Evolutionary conservation across 2,329 filamentous ascomycete genomes (phyloP).

Genomic region (Graphiopsis chlorocephala): DNA sequence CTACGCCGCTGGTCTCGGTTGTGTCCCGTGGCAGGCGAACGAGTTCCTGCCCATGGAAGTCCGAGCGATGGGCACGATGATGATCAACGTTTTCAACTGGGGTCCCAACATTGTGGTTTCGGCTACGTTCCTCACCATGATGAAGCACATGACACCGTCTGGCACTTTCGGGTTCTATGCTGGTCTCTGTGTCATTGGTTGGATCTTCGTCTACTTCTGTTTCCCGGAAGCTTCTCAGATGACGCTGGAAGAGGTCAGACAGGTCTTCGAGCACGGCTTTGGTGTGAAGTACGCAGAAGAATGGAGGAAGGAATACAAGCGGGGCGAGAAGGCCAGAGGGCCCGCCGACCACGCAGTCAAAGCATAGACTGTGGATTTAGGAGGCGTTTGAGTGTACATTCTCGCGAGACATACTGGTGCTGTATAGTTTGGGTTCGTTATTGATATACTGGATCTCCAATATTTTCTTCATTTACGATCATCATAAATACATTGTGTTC

Average conservation of each 20-base stretch:
- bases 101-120: constrained; percentile 81
- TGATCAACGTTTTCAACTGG: constrained; percentile 84
- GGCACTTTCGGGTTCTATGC: constrained; percentile 84
- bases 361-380: neutral
- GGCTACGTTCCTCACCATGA: constrained; percentile 82
- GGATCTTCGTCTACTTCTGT: constrained; percentile 39
- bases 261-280: constrained; percentile 7
- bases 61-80: constrained; percentile 67
- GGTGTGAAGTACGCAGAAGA: constrained; percentile 7
- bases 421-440: neutral
- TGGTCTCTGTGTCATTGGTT: constrained; percentile 65
- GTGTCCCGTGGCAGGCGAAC: constrained; percentile 94
- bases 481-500: neutral
- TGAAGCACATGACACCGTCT: constrained; percentile 69
- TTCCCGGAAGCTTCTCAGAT: constrained; percentile 52
- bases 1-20: constrained; percentile 84
- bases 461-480: neutral
- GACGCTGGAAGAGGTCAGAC: constrained; percentile 9
- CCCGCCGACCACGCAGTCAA: neutral
- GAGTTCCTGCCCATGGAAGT: constrained; percentile 78
- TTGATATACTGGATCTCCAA: neutral
- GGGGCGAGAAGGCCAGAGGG: constrained; percentile 6
- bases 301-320: constrained; percentile 13
- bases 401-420: neutral
- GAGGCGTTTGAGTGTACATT: neutral